Conservation (phyloP, 208 protist genomes). For the Borovskyia barvae region DNA sequence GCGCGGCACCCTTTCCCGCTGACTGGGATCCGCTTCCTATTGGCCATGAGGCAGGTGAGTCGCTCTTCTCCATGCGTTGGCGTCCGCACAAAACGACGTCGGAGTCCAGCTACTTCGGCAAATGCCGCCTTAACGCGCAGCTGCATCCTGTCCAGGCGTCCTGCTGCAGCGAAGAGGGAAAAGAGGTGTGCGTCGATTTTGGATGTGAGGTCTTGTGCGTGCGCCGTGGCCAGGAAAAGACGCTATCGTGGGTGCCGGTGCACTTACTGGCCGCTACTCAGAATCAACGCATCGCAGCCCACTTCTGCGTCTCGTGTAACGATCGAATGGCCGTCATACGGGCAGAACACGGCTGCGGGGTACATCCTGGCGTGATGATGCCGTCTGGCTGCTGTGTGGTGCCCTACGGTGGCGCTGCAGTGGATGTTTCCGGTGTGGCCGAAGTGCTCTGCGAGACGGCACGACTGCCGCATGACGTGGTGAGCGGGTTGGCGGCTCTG, state of each 20-base stretch:
- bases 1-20: constrained; percentile 20
- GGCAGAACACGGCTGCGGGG: constrained; percentile 27
- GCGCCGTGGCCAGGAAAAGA: constrained; percentile 4
- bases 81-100: not conserved
- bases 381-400: constrained; percentile 51
- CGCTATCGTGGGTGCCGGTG: constrained; percentile 35
- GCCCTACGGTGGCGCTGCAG: constrained; percentile 45
- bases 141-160: constrained; percentile 32
- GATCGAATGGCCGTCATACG: constrained; percentile 37
- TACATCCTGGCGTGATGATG: constrained; percentile 47
- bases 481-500: constrained; percentile 4
- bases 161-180: constrained; percentile 30
- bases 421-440: constrained; percentile 28
- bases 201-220: constrained; percentile 53
- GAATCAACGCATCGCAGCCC: too few species aligned
- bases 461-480: constrained; percentile 23
- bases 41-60: constrained; percentile 27
- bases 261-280: constrained; percentile 13
- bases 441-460: constrained; percentile 48
- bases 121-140: constrained; percentile 33
- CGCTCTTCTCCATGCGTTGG: constrained; percentile 40
- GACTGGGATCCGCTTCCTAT: constrained; percentile 34
- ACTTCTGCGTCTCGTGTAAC: constrained; percentile 17
- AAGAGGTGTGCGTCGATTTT: constrained; percentile 23
- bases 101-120: constrained; percentile 32